phyloP scores from a whole-genome alignment of 2,329 filamentous ascomycete species.

The Beauveria varroae region DNA sequence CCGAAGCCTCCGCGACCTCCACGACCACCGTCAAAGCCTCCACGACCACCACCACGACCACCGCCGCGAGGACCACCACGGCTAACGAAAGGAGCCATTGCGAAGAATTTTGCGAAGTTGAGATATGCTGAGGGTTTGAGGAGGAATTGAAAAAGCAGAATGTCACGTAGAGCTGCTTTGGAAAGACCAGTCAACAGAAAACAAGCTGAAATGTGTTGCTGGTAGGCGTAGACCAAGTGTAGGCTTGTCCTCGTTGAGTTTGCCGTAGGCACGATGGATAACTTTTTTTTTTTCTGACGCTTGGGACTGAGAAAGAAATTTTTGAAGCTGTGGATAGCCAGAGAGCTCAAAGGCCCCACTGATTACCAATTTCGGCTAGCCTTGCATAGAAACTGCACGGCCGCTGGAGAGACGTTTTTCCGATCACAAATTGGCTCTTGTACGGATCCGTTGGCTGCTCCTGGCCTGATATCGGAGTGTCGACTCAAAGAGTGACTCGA shows the following conservation, averaged over 20 bases:
- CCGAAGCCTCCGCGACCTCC: constrained; percentile 20
- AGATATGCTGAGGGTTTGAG: constrained; percentile 1
- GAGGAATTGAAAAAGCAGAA: constrained; percentile 16
- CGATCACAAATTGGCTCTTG: background rate
- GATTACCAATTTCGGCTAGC: constrained; percentile 8
- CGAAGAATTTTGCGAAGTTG: background rate
- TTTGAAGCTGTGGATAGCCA: constrained; percentile 27
- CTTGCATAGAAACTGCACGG: background rate
- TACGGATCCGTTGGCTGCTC: background rate
- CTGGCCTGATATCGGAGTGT: constrained; percentile 3
- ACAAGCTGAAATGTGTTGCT: constrained; percentile 2
- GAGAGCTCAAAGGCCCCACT: constrained; percentile 12
- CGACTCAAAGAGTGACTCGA: background rate
- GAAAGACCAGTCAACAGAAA: background rate
- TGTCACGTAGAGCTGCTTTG: constrained; percentile 13
- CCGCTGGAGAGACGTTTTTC: constrained; percentile 2
- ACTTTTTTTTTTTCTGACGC: constrained; percentile 14
- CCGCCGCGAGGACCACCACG: constrained; percentile 21
- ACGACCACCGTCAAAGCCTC: constrained; percentile 22
- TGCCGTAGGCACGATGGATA: constrained; percentile 20
- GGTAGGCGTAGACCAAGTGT: constrained; percentile 6
- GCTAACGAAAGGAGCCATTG: constrained; percentile 20
- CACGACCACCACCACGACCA: constrained; percentile 23
- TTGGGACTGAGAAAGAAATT: constrained; percentile 25
- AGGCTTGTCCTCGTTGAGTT: constrained; percentile 14